Conservation (phyloP, 106 monocot genomes). For the Chionographis japonica region DNA sequence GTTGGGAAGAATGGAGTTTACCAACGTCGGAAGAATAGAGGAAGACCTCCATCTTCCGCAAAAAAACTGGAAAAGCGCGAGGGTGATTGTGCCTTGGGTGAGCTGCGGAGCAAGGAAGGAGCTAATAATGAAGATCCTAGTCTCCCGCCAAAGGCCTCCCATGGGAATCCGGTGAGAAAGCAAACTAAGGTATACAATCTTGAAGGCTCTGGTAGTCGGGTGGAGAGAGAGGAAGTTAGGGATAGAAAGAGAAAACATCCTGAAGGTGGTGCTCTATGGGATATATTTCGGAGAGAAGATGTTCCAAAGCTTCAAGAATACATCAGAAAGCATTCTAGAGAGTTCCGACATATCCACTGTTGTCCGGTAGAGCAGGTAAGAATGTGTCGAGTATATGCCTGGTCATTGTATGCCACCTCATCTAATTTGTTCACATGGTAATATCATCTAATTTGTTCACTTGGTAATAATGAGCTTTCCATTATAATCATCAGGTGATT, state of each 20-base stretch:
- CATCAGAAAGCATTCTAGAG: conserved; percentile 51
- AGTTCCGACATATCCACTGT: conserved; percentile 67
- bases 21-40: not conserved
- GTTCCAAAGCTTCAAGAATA: conserved; percentile 53
- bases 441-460: not conserved
- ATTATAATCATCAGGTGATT: conserved; percentile 31
- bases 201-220: not conserved
- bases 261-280: conserved; percentile 82
- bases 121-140: not conserved
- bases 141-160: not conserved
- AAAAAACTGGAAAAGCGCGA: not conserved
- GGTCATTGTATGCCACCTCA: not conserved
- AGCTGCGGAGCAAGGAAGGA: too few relatives aligned
- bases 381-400: not conserved
- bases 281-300: conserved; percentile 87
- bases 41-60: not conserved
- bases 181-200: not conserved
- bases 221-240: not conserved
- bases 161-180: not conserved
- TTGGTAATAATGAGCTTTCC: not conserved
- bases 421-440: not conserved
- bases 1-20: not conserved
- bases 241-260: not conserved
- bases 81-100: not conserved
- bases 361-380: conserved; percentile 49